A percentile compares a stretch with the other conserved stretches of the same genome.
Conservation (phyloP, 2,329 filamentous ascomycete species). For the Sarocladium strictum region DNA sequence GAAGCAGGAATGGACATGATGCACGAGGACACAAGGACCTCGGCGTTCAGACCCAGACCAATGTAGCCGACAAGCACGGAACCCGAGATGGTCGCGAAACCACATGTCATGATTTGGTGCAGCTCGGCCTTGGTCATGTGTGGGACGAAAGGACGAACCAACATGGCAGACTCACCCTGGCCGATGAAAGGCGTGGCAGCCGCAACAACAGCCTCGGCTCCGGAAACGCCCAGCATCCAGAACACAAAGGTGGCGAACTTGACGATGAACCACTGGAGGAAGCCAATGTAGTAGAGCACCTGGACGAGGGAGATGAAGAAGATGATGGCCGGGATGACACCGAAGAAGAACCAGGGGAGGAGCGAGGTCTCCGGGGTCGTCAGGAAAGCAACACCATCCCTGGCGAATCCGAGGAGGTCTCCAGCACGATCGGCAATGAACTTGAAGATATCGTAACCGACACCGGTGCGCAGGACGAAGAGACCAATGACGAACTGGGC, state of each 20-base stretch:
- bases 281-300: conserved; percentile 72
- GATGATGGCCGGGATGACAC: conserved; percentile 84
- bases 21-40: conserved; percentile 83
- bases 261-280: conserved; percentile 82
- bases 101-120: conserved; percentile 88
- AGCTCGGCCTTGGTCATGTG: conserved; percentile 83
- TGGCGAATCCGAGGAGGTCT: conserved; percentile 69
- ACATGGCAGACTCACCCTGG: conserved; percentile 88
- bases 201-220: conserved; percentile 88
- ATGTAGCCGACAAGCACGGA: conserved; percentile 85
- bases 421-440: conserved; percentile 75
- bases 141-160: conserved; percentile 80
- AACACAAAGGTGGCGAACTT: conserved; percentile 91
- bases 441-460: conserved; percentile 85
- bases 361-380: conserved; percentile 35
- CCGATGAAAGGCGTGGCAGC: conserved; percentile 91
- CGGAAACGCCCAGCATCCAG: conserved; percentile 81
- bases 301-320: conserved; percentile 95
- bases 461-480: conserved; percentile 76
- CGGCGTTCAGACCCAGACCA: conserved; percentile 71
- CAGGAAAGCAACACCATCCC: conserved; percentile 68
- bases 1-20: conserved; percentile 96
- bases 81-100: conserved; percentile 88
- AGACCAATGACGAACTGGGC: conserved; percentile 82
- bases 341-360: conserved; percentile 63